Base-by-base conservation (phyloP, 139 green algal species). In the Chlorella sp. region DNA sequence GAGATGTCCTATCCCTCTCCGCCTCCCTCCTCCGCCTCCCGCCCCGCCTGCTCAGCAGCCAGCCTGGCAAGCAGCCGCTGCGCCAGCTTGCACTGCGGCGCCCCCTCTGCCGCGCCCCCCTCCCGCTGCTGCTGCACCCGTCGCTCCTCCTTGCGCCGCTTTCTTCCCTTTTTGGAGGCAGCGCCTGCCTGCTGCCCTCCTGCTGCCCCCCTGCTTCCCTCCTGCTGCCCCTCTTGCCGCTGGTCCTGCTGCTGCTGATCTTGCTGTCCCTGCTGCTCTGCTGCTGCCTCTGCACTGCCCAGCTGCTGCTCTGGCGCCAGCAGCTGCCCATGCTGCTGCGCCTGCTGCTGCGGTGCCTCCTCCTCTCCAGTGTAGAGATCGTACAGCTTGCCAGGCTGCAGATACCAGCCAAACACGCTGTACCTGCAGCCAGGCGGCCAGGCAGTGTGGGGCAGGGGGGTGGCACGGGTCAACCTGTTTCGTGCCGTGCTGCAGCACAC, bases 351-450 rank as follows among this genome's bases (percentile, higher is more conserved):
- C 28, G 36, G 26, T 16, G 14, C 61, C 18, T 34, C n/a, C 42
- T 60, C n/a, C 19, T 86, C 87, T 30, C 88, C 88, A 22, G 42
- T 83, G 81, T 75, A 83, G 19, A 93, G 88, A 5, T 93, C 69
- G n/a, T 94, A 94, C 7, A 92, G 69, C 32, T 77, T 68, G 37
- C 91, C 91, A 26, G 90, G 91, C 79, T 89, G 77, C 40, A 94
- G 81, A 60, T 84, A 93, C 91, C 91, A 94, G 34, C 91, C 91
- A 83, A 94, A 94, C 3, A 94, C 57, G 32, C 76, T 89, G 68
- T 85, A 93, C 15, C 91, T 69, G 53, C 57, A 37, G 11, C 12
- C 39, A 11, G 40, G 26, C 34, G 18, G 76, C 36, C 30, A 78
- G 21, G 64, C 64, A 71, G 64, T 28, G 11, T 71, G 64, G 64